A percentile compares a stretch with the other conserved stretches of the same genome.
Conservation (phyloP, 192 early-diverging fungal genomes). For the Pilaira anomala region DNA sequence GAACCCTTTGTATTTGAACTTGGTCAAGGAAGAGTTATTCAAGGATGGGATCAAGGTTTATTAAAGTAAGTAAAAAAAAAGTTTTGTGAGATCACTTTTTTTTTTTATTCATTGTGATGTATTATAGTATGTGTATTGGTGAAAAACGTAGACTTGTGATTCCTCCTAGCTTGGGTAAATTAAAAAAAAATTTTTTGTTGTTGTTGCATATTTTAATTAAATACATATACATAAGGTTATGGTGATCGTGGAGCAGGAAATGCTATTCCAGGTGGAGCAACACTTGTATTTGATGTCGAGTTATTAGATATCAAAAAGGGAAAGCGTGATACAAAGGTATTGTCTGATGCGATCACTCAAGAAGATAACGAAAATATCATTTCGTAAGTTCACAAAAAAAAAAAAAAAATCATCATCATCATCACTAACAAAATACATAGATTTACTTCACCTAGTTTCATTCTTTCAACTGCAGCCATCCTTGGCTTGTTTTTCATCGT, state of each 20-base stretch:
- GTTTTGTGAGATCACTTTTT: not conserved
- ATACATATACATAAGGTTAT: constrained; percentile 52
- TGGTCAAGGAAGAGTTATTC: constrained; percentile 69
- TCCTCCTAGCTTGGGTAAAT: constrained; percentile 54
- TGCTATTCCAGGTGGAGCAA: constrained; percentile 77
- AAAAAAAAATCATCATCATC: not conserved
- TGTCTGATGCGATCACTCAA: too few relatives aligned
- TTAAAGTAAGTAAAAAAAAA: constrained; percentile 30
- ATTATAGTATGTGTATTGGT: constrained; percentile 69
- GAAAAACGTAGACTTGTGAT: constrained; percentile 75
- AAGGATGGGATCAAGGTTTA: constrained; percentile 80
- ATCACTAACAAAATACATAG: not conserved
- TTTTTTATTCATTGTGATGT: not conserved
- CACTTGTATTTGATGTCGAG: constrained; percentile 80
- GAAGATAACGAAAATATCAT: not conserved
- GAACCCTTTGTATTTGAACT: constrained; percentile 71
- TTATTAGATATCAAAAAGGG: constrained; percentile 51
- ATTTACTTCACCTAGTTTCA: constrained; percentile 5
- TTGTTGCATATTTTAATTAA: not conserved
- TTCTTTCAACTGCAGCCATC: not conserved
- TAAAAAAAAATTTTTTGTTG: not conserved
- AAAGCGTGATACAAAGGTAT: not conserved
- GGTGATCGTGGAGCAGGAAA: constrained; percentile 72
- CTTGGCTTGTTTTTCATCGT: constrained; percentile 3
- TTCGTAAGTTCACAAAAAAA: not conserved